These are phyloP conservation scores for Zygosaccharomyces kombuchaensis DNA, from an alignment of 805 yeast genomes.

Conservation along the genomic window DNA sequence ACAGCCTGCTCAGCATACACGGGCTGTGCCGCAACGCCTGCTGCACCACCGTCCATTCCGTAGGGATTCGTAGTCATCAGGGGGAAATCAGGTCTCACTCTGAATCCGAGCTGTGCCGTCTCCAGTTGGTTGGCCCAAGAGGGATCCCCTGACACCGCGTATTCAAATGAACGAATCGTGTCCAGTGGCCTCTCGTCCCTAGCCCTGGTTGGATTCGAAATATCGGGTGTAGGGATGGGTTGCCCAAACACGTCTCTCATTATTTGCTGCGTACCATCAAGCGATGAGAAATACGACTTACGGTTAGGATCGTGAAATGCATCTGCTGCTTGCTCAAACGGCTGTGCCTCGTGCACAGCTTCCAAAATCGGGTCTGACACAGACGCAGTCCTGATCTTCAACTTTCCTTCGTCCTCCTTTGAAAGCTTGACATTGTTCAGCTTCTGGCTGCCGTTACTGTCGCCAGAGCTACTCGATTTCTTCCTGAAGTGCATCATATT, in stretches of 20 bases:
- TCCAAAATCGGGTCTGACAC: slow-evolving; percentile 86
- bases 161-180: slow-evolving; percentile 90
- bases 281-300: slow-evolving; percentile 34
- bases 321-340: slow-evolving; percentile 66
- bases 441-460: slow-evolving; percentile 30
- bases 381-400: slow-evolving; percentile 62
- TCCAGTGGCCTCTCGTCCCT: slow-evolving; percentile 97
- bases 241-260: slow-evolving; percentile 76
- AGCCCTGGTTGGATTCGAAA: slow-evolving; percentile 87
- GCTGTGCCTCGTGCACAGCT: slow-evolving; percentile 95
- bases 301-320: slow-evolving; percentile 35
- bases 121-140: slow-evolving; percentile 77
- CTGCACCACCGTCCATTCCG: slow-evolving; percentile 15
- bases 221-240: slow-evolving; percentile 72
- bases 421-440: slow-evolving; percentile 41
- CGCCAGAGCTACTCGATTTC: slow-evolving; percentile 33
- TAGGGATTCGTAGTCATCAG: slow-evolving; percentile 33
- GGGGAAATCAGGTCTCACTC: slow-evolving; percentile 69
- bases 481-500: slow-evolving; percentile 46
- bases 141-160: slow-evolving; percentile 76
- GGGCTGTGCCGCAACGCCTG: slow-evolving; percentile 24
- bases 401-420: slow-evolving; percentile 48
- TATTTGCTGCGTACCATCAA: slow-evolving; percentile 33
- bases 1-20: slow-evolving; percentile 50
- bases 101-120: slow-evolving; percentile 75